Conservation (phyloP, 768 basidiomycete species). For the Panaeolus papilionaceus region DNA sequence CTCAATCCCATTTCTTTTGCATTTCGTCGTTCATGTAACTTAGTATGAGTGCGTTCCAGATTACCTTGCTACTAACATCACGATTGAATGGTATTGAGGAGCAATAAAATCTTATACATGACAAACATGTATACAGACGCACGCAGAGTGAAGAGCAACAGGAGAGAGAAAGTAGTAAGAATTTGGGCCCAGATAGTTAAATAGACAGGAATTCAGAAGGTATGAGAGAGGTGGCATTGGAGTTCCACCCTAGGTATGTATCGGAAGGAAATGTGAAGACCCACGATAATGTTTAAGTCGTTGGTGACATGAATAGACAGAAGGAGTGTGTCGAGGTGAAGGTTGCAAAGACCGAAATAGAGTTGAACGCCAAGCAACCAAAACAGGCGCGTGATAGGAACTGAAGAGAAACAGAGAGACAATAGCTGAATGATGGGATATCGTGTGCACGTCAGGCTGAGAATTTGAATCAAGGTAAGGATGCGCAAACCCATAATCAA, state of each 20-base stretch:
- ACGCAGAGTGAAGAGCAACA: not conserved
- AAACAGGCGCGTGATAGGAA: not conserved
- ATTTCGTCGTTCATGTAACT: not conserved
- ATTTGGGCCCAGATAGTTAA: constrained; percentile 1
- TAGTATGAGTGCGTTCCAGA: no score
- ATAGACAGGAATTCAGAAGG: not conserved
- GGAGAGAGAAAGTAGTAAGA: not conserved
- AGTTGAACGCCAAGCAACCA: not conserved
- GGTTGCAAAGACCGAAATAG: not conserved
- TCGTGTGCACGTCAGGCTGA: not conserved
- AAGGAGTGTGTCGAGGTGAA: not conserved
- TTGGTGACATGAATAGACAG: not conserved
- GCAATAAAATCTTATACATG: not conserved
- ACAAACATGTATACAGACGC: not conserved
- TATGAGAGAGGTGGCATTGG: constrained; percentile 1
- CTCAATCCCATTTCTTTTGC: not conserved
- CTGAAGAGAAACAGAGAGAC: not conserved
- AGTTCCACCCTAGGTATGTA: not conserved
- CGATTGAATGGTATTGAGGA: not conserved
- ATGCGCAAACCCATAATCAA: not conserved
- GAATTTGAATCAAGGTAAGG: not conserved
- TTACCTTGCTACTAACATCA: not conserved
- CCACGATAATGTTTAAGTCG: not conserved
- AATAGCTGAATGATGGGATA: not conserved
- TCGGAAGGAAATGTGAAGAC: not conserved